Percentiles rank a stretch among this genome's conserved stretches.
phyloP scores from a whole-genome alignment of 345 rosid species.

The Hypericum perforatum region DNA sequence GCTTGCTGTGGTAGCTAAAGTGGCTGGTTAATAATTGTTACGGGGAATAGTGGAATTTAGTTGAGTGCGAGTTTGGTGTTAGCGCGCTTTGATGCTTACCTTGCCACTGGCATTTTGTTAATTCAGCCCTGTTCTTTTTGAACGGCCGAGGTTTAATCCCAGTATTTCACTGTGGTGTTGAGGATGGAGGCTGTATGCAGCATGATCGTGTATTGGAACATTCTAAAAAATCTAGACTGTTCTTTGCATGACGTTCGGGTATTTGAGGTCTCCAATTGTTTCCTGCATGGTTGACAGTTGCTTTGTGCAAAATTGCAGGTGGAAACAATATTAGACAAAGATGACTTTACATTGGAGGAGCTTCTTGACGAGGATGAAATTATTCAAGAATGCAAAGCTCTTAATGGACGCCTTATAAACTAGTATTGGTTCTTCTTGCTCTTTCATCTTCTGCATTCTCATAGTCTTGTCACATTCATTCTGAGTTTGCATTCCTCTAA shows the following conservation, averaged over 20 bases:
- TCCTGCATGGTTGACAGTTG: not conserved
- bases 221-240: too few species aligned
- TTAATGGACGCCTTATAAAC: slow-evolving; percentile 76
- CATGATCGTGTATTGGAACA: too few species aligned
- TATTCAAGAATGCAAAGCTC: slow-evolving; percentile 94
- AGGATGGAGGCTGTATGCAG: too few species aligned
- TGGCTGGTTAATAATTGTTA: too few species aligned
- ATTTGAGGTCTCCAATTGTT: not conserved
- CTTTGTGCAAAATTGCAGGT: slow-evolving; percentile 39
- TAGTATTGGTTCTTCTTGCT: slow-evolving; percentile 38
- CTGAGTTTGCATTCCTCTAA: not conserved
- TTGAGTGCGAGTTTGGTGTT: too few species aligned
- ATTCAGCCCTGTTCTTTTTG: too few species aligned
- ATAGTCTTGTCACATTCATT: not conserved
- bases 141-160: too few species aligned
- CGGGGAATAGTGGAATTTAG: too few species aligned
- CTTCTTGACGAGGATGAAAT: slow-evolving; percentile 96
- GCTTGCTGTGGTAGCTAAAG: too few species aligned
- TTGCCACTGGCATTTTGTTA: too few species aligned
- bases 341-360: slow-evolving; percentile 71
- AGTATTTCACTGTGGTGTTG: too few species aligned
- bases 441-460: not conserved
- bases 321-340: slow-evolving; percentile 88
- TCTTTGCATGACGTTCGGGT: not conserved
- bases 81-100: too few species aligned